Conservation (phyloP, 345 rosid species). For the Corchorus olitorius region DNA sequence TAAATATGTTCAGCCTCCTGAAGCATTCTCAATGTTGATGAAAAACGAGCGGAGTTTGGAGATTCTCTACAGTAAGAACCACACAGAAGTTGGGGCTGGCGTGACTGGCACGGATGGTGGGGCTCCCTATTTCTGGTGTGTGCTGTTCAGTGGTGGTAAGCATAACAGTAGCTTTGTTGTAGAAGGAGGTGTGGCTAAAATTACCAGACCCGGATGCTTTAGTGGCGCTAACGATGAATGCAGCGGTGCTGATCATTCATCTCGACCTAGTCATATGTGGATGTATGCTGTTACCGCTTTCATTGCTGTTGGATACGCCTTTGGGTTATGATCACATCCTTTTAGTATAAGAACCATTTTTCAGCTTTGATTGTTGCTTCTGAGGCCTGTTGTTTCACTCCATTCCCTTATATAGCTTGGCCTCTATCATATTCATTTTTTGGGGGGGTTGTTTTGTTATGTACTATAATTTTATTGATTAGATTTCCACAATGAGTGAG, state of each 20-base stretch:
- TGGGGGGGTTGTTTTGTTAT: not conserved
- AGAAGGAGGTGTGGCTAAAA: slow-evolving; percentile 58
- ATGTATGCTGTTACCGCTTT: slow-evolving; percentile 25
- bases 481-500: not conserved
- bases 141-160: slow-evolving; percentile 68
- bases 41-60: slow-evolving; percentile 53
- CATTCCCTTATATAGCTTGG: not conserved
- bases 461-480: not conserved
- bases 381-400: slow-evolving; percentile 4
- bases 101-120: slow-evolving; percentile 63
- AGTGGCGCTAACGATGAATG: slow-evolving; percentile 73
- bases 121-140: slow-evolving; percentile 74
- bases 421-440: not conserved
- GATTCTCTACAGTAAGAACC: slow-evolving; percentile 56
- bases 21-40: slow-evolving; percentile 65
- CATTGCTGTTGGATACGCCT: slow-evolving; percentile 32
- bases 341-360: not conserved
- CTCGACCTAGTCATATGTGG: slow-evolving; percentile 29
- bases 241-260: slow-evolving; percentile 39
- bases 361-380: slow-evolving; percentile 18
- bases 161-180: slow-evolving; percentile 55
- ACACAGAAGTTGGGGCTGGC: slow-evolving; percentile 74
- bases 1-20: slow-evolving; percentile 47
- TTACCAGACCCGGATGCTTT: slow-evolving; percentile 62
- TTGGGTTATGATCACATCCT: slow-evolving; percentile 33